phyloP scores from a whole-genome alignment of 148 eudicot species.

The Silene uniflora region DNA sequence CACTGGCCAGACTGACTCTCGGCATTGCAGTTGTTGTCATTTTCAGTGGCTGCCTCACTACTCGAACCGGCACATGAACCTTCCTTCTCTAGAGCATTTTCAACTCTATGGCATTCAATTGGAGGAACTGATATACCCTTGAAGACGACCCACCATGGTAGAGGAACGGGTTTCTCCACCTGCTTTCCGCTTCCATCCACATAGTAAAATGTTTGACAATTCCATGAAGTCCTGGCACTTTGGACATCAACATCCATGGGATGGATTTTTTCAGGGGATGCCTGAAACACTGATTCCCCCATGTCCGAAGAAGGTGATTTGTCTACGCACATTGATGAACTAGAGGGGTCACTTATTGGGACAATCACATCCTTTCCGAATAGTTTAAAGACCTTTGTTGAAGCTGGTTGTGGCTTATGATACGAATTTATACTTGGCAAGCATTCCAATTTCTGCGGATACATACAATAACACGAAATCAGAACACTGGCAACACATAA shows the following conservation, averaged over 20 bases:
- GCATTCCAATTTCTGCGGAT: slow-evolving; percentile 55
- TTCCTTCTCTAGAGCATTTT: slow-evolving; percentile 29
- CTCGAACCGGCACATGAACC: slow-evolving; percentile 44
- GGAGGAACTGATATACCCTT: slow-evolving; percentile 33
- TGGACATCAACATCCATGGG: slow-evolving; percentile 8
- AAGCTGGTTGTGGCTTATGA: slow-evolving; percentile 30
- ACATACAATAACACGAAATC: neutral
- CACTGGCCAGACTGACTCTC: slow-evolving; percentile 30
- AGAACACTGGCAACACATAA: neutral
- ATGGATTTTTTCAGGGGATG: slow-evolving; percentile 8
- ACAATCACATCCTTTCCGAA: slow-evolving; percentile 73
- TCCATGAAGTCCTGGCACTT: slow-evolving; percentile 20
- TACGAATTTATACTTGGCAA: slow-evolving; percentile 31
- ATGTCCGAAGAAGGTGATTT: slow-evolving; percentile 24
- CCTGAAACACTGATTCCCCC: slow-evolving; percentile 23
- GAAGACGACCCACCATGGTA: slow-evolving; percentile 41
- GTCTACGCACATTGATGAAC: slow-evolving; percentile 18
- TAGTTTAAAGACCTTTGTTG: slow-evolving; percentile 55
- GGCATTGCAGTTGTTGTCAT: slow-evolving; percentile 27
- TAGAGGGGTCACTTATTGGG: slow-evolving; percentile 25
- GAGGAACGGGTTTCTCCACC: slow-evolving; percentile 30
- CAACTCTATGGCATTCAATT: slow-evolving; percentile 9
- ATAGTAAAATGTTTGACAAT: slow-evolving; percentile 12
- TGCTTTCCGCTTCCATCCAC: slow-evolving; percentile 22
- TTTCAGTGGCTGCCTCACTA: slow-evolving; percentile 30